Evolutionary conservation across 1,284 basidiomycete genomes (phyloP), one percentile per base, ranked within the genome.

Genomic region (Ganoderma resinaceum): DNA sequence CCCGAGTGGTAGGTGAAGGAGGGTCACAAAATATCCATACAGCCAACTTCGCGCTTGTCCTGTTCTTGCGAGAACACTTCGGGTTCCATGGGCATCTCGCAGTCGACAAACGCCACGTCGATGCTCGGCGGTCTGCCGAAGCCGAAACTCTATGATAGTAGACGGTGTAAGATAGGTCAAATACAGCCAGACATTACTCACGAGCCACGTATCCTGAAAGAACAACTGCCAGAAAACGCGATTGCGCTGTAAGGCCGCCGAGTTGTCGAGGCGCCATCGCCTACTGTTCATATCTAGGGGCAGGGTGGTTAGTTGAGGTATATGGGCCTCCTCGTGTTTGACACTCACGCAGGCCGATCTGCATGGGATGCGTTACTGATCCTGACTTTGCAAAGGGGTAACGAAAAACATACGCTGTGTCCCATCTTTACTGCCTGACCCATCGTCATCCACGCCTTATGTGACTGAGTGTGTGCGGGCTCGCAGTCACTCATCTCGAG

Each of bases 141-240:
- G 20, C 81, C 82, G 73, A 90, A 90, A 73, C 88, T 91, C 90
- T 91, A 70, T 16, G 63, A 43, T 35, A 23, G 9, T 14, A 46
- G 43, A 31, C 26, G 42, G 37, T 61, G 29, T 62, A 4, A 61
- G 57, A 31, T 26, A 58, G 62, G 20, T 20, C 6, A 53, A n/a
- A n/a, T 26, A 43, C 31, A 49, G 64, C 40, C 2, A 20, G 20
- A 20, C 16, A 66, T 8, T 8, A 78, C 87, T 71, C 72, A 91
- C 90, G 35, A 86, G 77, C 83, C 86, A 87, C 0, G 87, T 87
- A 72, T 91, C 90, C 26, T 84, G 76, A 26, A 80, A 67, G 73
- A 89, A 90, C 18, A 91, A 76, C 66, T 89, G 87, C 89, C 91
- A 92, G 74, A 91, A 92, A 4, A 89, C 80, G 31, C 82, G 82